A percentile compares a stretch with the other conserved stretches of the same genome.
These are phyloP conservation scores for Pseudocercospora fuligena DNA, from an alignment of 2,329 filamentous ascomycete species.

Conservation along the genomic window DNA sequence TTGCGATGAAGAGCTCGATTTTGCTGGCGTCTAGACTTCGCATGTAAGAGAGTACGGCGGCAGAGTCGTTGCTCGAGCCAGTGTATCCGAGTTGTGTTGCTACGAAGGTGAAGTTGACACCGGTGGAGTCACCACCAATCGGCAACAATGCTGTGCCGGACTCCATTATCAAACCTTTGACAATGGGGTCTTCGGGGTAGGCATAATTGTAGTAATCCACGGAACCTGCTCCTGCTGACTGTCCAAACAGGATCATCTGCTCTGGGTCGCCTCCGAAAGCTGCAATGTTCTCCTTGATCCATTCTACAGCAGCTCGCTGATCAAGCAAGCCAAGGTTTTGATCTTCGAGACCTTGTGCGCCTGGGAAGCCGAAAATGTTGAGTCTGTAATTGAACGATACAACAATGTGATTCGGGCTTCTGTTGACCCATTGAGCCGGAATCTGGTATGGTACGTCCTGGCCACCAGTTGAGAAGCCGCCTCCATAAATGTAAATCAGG, in stretches of 20 bases:
- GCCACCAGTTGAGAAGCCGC: constrained; percentile 52
- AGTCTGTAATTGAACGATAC: constrained; percentile 52
- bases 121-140: constrained; percentile 18
- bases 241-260: constrained; percentile 33
- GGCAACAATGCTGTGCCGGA: constrained; percentile 43
- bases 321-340: constrained; percentile 58
- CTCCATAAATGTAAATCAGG: constrained; percentile 55
- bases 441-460: constrained; percentile 51
- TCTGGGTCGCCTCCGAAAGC: constrained; percentile 54
- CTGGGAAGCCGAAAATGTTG: constrained; percentile 50
- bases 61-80: constrained; percentile 52
- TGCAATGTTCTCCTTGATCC: constrained; percentile 56
- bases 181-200: constrained; percentile 43
- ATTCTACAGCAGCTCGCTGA: constrained; percentile 59
- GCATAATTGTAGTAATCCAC: constrained; percentile 40
- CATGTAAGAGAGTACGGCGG: constrained; percentile 24
- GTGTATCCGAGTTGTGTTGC: constrained; percentile 36
- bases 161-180: constrained; percentile 43
- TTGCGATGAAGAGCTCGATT: constrained; percentile 26
- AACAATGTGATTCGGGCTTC: constrained; percentile 43
- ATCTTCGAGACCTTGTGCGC: constrained; percentile 37
- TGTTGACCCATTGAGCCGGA: constrained; percentile 50
- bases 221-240: constrained; percentile 31
- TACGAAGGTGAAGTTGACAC: constrained; percentile 35
- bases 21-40: constrained; percentile 20